A percentile compares a stretch with the other conserved stretches of the same genome.
phyloP scores from a whole-genome alignment of 352 stramenopile species.

The Pythium dissotocum region DNA sequence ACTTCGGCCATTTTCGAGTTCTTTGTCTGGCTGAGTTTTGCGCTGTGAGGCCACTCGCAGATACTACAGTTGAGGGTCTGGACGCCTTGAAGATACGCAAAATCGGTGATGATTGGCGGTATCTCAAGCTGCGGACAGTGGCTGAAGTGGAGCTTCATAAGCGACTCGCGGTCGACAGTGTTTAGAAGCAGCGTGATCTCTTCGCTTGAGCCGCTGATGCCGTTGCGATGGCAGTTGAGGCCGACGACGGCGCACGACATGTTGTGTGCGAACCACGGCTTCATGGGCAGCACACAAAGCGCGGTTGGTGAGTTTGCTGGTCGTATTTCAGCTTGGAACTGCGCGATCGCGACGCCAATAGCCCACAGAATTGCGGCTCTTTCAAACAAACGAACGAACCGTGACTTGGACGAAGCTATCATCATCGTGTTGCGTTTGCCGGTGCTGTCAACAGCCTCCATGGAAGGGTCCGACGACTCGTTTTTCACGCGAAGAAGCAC shows the following conservation, averaged over 20 bases:
- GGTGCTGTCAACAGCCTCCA: not conserved
- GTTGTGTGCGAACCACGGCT: constrained; percentile 18
- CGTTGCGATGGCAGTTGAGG: constrained; percentile 24
- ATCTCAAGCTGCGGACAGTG: constrained; percentile 23
- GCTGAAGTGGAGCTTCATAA: constrained; percentile 10
- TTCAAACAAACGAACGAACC: not conserved
- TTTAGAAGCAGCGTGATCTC: not conserved
- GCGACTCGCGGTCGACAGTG: constrained; percentile 4
- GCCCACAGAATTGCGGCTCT: not conserved
- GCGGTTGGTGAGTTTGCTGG: not conserved
- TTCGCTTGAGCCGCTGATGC: not conserved
- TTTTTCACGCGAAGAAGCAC: constrained; percentile 2
- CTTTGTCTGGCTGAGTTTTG: not conserved
- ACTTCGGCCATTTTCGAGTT: not conserved
- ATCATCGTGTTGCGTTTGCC: not conserved
- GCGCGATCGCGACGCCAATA: not conserved
- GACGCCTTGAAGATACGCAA: constrained; percentile 4
- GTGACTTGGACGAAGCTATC: not conserved
- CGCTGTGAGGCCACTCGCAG: not conserved
- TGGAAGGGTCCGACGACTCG: not conserved
- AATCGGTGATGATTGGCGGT: constrained; percentile 16
- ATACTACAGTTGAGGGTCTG: constrained; percentile 19
- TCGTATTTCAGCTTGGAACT: not conserved
- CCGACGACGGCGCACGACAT: constrained; percentile 19
- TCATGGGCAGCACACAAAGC: constrained; percentile 5